phyloP scores from a whole-genome alignment of 805 yeast genomes.

The Saccharomycopsis sp. region DNA sequence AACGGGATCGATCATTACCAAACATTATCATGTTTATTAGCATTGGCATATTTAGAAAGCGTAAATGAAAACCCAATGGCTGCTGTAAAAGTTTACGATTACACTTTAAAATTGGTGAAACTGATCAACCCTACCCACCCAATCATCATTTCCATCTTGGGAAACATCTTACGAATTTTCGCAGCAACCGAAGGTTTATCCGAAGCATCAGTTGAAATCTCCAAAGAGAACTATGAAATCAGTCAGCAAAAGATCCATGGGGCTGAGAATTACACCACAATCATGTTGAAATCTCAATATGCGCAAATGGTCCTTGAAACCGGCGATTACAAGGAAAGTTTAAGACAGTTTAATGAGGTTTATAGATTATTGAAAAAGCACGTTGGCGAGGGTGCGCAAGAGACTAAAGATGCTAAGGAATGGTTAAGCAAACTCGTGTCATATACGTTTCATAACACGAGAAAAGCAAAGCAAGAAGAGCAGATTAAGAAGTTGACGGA shows the following conservation, averaged over 20 bases:
- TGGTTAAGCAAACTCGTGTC: slow-evolving; percentile 54
- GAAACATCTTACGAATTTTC: slow-evolving; percentile 54
- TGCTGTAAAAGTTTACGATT: slow-evolving; percentile 54
- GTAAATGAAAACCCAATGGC: slow-evolving; percentile 50
- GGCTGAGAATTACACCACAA: slow-evolving; percentile 52
- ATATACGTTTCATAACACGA: slow-evolving; percentile 40
- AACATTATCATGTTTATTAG: slow-evolving; percentile 61
- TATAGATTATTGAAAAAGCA: slow-evolving; percentile 46
- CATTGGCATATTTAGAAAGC: slow-evolving; percentile 68
- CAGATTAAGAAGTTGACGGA: slow-evolving; percentile 23
- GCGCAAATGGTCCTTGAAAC: slow-evolving; percentile 50
- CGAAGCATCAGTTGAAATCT: slow-evolving; percentile 44
- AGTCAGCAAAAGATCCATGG: slow-evolving; percentile 51
- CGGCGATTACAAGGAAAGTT: slow-evolving; percentile 49
- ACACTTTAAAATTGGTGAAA: slow-evolving; percentile 58
- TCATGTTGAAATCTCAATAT: slow-evolving; percentile 60
- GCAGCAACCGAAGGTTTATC: too few relatives aligned
- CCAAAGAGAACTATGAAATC: slow-evolving; percentile 45
- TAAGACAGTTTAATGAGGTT: slow-evolving; percentile 49
- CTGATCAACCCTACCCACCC: slow-evolving; percentile 59
- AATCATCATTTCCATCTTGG: slow-evolving; percentile 53
- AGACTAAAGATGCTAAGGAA: slow-evolving; percentile 59
- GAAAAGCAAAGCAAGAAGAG: slow-evolving; percentile 34
- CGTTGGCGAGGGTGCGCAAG: slow-evolving; percentile 61
- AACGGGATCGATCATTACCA: slow-evolving; percentile 77